phyloP scores from a whole-genome alignment of 148 eudicot genomes.

The Camellia japonica region DNA sequence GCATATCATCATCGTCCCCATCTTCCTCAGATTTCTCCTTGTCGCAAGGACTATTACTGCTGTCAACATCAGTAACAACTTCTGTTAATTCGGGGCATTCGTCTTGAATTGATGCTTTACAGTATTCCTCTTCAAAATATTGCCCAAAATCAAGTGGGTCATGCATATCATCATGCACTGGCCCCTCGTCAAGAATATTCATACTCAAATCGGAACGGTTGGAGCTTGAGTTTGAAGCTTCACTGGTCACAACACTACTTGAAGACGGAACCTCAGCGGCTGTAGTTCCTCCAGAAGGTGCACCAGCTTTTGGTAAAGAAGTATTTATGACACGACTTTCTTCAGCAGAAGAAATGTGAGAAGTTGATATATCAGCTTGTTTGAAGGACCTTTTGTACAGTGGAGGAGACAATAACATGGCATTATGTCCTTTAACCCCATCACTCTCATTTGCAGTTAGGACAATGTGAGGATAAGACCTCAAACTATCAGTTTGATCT shows the following conservation, averaged over 20 bases:
- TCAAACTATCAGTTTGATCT: conserved; percentile 29
- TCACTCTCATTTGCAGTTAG: conserved; percentile 27
- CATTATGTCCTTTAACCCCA: conserved; percentile 31
- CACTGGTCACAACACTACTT: conserved; percentile 61
- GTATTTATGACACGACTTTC: conserved; percentile 54
- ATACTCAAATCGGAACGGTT: conserved; percentile 75
- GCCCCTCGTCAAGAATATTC: conserved; percentile 63
- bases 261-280: conserved; percentile 51
- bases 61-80: conserved; percentile 59
- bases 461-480: conserved; percentile 31
- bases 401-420: conserved; percentile 27
- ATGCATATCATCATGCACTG: conserved; percentile 43
- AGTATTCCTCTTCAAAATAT: conserved; percentile 80
- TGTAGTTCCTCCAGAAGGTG: conserved; percentile 33
- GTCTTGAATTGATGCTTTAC: conserved; percentile 54
- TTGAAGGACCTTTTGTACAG: conserved; percentile 37
- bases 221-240: conserved; percentile 61
- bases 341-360: conserved; percentile 38
- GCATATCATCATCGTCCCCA: conserved; percentile 73
- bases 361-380: conserved; percentile 15
- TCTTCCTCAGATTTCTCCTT: conserved; percentile 75
- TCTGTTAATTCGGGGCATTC: conserved; percentile 52
- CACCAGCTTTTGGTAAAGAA: conserved; percentile 35
- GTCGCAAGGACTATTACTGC: conserved; percentile 43
- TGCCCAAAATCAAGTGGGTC: conserved; percentile 66